These are phyloP conservation scores for Waitea zeae DNA, from an alignment of 1,284 basidiomycete genomes.

Conservation along the genomic window DNA sequence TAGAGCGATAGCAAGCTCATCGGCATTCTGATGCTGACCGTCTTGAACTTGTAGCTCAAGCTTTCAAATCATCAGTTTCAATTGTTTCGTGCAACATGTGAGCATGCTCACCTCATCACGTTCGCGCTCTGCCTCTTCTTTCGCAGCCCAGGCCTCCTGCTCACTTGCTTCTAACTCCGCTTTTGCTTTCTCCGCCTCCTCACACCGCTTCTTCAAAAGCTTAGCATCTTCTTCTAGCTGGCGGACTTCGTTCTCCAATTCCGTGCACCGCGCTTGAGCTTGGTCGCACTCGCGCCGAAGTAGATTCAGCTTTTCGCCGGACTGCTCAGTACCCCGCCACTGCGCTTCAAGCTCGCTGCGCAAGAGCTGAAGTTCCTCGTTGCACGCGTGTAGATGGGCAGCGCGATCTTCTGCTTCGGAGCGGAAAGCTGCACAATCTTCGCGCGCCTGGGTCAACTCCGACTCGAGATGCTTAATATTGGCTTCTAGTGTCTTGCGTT, in stretches of 20 bases:
- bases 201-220: conserved; percentile 38
- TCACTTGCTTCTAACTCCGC: conserved; percentile 34
- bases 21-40: conserved; percentile 27
- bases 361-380: conserved; percentile 29
- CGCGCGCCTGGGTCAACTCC: conserved; percentile 21
- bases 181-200: conserved; percentile 33
- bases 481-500: conserved; percentile 18
- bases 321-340: conserved; percentile 36
- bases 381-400: conserved; percentile 17
- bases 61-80: no score
- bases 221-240: conserved; percentile 17
- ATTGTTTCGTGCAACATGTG: no score
- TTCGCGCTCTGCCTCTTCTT: conserved; percentile 34
- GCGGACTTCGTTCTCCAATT: conserved; percentile 18
- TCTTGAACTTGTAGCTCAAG: no score
- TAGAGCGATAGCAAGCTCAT: conserved; percentile 26
- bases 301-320: conserved; percentile 11
- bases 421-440: conserved; percentile 15
- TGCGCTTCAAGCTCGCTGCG: conserved; percentile 42
- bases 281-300: conserved; percentile 14
- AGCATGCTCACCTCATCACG: conserved; percentile 27
- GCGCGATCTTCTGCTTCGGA: conserved; percentile 13
- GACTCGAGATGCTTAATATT: no score
- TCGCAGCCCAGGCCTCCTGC: conserved; percentile 27
- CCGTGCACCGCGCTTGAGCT: conserved; percentile 23